These are phyloP conservation scores for Fusarium sp. DNA, from an alignment of 2,329 filamentous ascomycete genomes.

Conservation along the genomic window DNA sequence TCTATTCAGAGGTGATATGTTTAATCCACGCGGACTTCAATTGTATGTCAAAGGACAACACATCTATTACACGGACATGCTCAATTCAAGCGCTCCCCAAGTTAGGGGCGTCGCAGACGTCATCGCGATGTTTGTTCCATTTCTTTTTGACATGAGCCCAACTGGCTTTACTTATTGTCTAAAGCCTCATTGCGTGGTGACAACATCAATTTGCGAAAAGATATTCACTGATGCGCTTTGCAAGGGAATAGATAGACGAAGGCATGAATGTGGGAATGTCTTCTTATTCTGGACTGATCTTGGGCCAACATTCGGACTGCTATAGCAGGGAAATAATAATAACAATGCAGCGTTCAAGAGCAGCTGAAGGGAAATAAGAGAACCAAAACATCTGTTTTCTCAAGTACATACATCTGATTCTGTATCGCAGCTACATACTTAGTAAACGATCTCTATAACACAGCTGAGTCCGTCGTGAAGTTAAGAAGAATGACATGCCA, in stretches of 20 bases:
- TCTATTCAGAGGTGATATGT: background rate
- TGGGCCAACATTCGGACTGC: accelerated
- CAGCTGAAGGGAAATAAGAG: background rate
- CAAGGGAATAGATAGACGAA: accelerated
- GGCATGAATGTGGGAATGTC: background rate
- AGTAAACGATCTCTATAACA: background rate
- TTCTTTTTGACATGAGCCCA: background rate
- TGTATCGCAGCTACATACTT: background rate
- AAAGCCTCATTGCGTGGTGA: accelerated
- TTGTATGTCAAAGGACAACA: accelerated
- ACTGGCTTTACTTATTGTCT: accelerated
- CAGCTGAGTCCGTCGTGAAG: background rate
- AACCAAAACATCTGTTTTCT: background rate
- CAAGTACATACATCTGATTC: background rate
- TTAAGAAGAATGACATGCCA: background rate
- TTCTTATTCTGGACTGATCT: background rate
- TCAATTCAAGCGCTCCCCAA: background rate
- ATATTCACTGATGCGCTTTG: accelerated
- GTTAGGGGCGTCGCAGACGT: accelerated
- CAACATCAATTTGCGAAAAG: accelerated
- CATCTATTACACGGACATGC: accelerated
- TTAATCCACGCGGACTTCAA: background rate
- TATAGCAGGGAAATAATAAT: background rate
- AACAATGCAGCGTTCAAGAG: background rate
- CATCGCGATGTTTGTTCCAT: background rate